Base-by-base conservation (phyloP, 805 yeast species). In the Torulaspora maleeae region DNA sequence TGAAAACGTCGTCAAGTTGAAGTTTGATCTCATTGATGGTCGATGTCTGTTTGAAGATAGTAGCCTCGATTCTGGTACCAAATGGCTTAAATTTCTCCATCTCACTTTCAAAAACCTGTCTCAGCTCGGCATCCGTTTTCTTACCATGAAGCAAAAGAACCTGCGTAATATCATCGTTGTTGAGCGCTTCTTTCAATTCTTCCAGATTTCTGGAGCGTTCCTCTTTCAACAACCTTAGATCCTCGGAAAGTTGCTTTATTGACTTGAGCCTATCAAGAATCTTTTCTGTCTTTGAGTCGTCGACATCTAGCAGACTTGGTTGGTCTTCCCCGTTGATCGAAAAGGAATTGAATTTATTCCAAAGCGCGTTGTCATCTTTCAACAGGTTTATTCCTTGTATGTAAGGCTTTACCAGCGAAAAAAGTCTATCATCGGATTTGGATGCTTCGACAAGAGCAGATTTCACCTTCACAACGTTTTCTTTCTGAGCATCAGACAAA, bases 141-240 rank as follows among this genome's bases (percentile, higher is more conserved):
- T 77, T 74, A 49, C 77, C 79, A 59, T 86, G 83, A 52, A 82
- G 69, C 7, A 91, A 76, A 27, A 91, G 71, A 10, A 82, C 70
- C 43, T 83, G 81, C 0, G 95, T 83, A 40, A 89, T 87, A 60
- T 91, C 97, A 66, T 91, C 98, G 11, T 75, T 72, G 56, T 82
- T 93, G 27, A 86, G 80, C 38, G 77, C 76, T 5, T 71, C 74
- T 58, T 88, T 88, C 56, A 91, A 71, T 40, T 81, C 86, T 1
- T 73, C 73, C 28, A 86, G 69, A 1, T 83, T 73, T 30, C 78
- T 71, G 5, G 69, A 62, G 37, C 95, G 78, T 60, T 86, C 93
- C 27, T 75, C 69, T 54, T 80, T 80, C 47, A 88, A 60, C 36
- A 77, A 71, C 46, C 77, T 77, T 56, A 91, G 71, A 45, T 81